These are phyloP conservation scores for Auriscalpium microsporum DNA, from an alignment of 768 basidiomycete genomes.

Conservation along the genomic window DNA sequence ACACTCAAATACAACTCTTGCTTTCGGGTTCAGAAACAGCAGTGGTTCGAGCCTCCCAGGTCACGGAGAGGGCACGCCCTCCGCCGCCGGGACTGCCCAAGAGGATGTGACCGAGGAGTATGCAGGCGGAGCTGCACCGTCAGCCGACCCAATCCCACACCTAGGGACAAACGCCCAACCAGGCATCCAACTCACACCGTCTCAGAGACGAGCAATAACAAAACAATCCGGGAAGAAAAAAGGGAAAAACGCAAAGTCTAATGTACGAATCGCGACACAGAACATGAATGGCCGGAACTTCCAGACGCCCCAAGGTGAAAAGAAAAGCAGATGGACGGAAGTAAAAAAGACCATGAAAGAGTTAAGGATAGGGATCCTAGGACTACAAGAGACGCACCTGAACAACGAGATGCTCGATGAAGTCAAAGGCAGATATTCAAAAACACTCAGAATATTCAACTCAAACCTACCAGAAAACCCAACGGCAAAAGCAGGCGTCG, in stretches of 20 bases:
- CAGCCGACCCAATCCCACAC: too few relatives aligned
- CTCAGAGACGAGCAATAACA: background rate
- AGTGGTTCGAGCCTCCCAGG: background rate
- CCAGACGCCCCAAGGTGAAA: too few relatives aligned
- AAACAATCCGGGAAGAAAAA: background rate
- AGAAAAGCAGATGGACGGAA: background rate
- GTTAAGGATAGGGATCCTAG: background rate
- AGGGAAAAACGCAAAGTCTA: background rate
- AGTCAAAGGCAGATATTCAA: background rate
- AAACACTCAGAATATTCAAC: background rate
- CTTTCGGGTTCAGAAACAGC: background rate
- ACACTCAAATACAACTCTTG: background rate
- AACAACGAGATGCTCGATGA: background rate
- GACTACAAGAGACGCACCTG: constrained; percentile 1
- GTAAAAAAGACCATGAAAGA: background rate
- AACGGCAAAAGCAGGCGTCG: background rate
- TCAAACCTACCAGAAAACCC: background rate
- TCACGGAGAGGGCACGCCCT: background rate
- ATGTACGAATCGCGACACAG: background rate
- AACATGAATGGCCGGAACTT: background rate
- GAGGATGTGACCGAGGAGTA: too few relatives aligned
- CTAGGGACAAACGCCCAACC: background rate
- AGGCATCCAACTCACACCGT: background rate
- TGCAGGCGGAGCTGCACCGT: too few relatives aligned
- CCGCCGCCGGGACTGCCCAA: too few relatives aligned